Evolutionary conservation across 2,329 filamentous ascomycete species (phyloP).

Genomic region (Cryphonectria parasitica): DNA sequence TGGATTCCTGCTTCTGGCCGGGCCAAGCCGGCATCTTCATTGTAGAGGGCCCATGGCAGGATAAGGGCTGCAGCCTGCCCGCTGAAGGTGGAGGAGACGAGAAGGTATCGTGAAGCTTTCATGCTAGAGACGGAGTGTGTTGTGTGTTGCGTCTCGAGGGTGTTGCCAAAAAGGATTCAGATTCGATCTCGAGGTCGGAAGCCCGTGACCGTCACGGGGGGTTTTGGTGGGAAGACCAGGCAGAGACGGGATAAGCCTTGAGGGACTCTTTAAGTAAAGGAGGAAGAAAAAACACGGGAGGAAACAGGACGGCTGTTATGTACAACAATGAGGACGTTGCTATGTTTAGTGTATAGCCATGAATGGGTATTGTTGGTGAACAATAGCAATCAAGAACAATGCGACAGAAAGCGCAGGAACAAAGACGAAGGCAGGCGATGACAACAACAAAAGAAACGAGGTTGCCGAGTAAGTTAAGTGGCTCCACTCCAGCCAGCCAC

Average conservation of each 20-base stretch:
- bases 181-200: not conserved
- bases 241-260: not conserved
- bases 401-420: not conserved
- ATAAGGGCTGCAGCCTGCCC: constrained; percentile 18
- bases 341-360: not conserved
- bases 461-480: constrained; percentile 15
- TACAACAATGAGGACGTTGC: not conserved
- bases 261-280: not conserved
- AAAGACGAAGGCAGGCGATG: not conserved
- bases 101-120: constrained; percentile 20
- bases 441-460: constrained; percentile 4
- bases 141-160: not conserved
- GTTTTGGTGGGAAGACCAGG: not conserved
- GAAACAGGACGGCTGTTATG: constrained; percentile 14
- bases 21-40: constrained; percentile 18
- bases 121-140: constrained; percentile 3
- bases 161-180: not conserved
- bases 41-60: constrained; percentile 21
- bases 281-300: not conserved
- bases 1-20: constrained; percentile 16
- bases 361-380: constrained; percentile 10
- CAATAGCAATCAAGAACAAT: constrained; percentile 10
- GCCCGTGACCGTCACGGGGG: too few relatives aligned
- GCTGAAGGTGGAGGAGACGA: constrained; percentile 13
- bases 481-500: constrained; percentile 22